Evolutionary conservation across 768 basidiomycete genomes (phyloP).

Genomic region (Lentinus tigrinus): DNA sequence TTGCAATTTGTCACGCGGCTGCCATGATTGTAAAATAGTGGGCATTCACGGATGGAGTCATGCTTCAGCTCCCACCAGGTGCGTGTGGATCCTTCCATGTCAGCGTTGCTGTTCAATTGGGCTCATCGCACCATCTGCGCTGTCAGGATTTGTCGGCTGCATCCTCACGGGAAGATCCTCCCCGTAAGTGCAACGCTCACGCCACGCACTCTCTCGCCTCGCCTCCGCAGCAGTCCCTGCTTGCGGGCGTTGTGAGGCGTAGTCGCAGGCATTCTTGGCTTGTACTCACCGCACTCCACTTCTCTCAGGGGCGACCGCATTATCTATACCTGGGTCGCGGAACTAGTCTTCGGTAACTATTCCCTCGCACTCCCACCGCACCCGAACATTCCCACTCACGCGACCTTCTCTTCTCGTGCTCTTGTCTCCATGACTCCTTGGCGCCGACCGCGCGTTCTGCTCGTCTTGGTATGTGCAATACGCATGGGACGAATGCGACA

Average conservation of each 20-base stretch:
- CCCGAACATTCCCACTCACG: neutral
- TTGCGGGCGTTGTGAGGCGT: neutral
- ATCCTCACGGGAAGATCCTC: constrained; percentile 23
- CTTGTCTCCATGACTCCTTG: neutral
- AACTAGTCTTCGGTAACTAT: constrained; percentile 24
- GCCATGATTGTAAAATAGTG: constrained; percentile 14
- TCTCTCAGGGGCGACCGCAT: constrained; percentile 21
- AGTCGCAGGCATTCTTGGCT: too few species aligned
- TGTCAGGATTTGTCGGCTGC: constrained; percentile 24
- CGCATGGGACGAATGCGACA: neutral
- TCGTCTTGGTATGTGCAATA: neutral
- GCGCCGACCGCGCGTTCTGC: neutral
- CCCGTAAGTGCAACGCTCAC: constrained; percentile 14
- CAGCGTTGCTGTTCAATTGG: neutral
- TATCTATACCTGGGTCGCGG: constrained; percentile 28
- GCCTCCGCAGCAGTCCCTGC: neutral
- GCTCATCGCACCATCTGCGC: neutral
- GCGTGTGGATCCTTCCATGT: neutral
- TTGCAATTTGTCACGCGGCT: neutral
- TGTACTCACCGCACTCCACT: neutral
- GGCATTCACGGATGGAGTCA: constrained; percentile 25
- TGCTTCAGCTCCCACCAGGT: constrained; percentile 26
- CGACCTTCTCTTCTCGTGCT: neutral
- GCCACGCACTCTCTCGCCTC: neutral
- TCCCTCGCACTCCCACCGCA: neutral